Percentiles rank a stretch among this genome's conserved stretches.
phyloP scores from a whole-genome alignment of 2,329 filamentous ascomycete genomes.

The Sodiomyces alkalinus region DNA sequence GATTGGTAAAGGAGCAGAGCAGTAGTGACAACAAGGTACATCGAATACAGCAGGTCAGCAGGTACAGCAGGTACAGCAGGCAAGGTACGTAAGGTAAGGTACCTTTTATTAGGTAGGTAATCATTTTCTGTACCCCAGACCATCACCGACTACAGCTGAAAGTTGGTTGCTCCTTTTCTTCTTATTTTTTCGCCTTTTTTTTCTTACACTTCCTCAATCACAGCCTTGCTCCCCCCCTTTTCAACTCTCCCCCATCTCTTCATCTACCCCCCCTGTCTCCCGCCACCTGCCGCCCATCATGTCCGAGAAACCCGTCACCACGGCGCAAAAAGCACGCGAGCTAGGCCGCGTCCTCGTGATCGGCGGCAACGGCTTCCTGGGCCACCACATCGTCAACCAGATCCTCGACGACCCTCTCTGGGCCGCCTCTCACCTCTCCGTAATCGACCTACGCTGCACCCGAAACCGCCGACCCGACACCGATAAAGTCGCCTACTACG shows the following conservation, averaged over 20 bases:
- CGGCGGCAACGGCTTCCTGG: slow-evolving; percentile 73
- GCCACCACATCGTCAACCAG: slow-evolving; percentile 66
- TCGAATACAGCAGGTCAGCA: too few species aligned
- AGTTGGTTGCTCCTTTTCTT: too few species aligned
- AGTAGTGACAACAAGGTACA: too few species aligned
- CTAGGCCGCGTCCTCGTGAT: slow-evolving; percentile 64
- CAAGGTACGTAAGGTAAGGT: too few species aligned
- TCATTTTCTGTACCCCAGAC: too few species aligned
- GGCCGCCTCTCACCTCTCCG: slow-evolving; percentile 41
- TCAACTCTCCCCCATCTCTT: neutral
- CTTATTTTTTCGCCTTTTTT: too few species aligned
- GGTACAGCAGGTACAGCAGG: too few species aligned
- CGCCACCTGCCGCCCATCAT: slow-evolving; percentile 2
- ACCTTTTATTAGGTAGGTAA: too few species aligned
- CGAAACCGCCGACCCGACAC: slow-evolving; percentile 48
- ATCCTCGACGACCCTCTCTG: slow-evolving; percentile 35
- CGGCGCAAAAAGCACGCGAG: slow-evolving; percentile 6
- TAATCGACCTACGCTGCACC: slow-evolving; percentile 57
- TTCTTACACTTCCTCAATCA: too few species aligned
- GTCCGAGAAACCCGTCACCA: slow-evolving; percentile 13
- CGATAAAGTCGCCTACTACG: slow-evolving; percentile 49
- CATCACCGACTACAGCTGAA: too few species aligned
- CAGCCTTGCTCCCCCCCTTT: too few species aligned
- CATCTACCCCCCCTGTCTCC: slow-evolving; percentile 1
- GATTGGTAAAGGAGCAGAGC: too few species aligned